Percentiles rank a stretch among this genome's conserved stretches.
These are phyloP conservation scores for Jaapia argillacea DNA, from an alignment of 768 basidiomycete genomes.

Conservation along the genomic window DNA sequence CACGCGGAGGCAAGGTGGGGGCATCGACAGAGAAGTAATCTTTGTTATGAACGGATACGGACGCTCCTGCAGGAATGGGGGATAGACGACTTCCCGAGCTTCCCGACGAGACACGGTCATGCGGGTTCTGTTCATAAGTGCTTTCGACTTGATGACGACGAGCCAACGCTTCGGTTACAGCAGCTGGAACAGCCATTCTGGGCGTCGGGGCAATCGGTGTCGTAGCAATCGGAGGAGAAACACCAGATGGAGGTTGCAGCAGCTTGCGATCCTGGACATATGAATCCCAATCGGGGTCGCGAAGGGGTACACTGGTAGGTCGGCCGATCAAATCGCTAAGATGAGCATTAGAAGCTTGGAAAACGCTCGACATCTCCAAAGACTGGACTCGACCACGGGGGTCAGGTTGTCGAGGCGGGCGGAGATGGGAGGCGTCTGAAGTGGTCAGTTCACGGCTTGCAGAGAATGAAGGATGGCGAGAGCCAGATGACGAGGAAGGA, in stretches of 20 bases:
- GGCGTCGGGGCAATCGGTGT: constrained; percentile 30
- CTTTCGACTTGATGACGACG: constrained; percentile 67
- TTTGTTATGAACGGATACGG: neutral
- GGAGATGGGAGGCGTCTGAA: constrained; percentile 44
- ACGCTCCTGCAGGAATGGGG: neutral
- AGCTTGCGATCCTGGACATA: constrained; percentile 83
- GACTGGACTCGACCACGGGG: constrained; percentile 64
- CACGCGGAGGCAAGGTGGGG: constrained; percentile 7
- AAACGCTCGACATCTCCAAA: constrained; percentile 51
- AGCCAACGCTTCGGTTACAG: constrained; percentile 66
- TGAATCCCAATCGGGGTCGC: constrained; percentile 75
- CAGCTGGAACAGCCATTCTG: constrained; percentile 51
- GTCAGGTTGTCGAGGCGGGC: constrained; percentile 59
- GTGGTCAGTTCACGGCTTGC: constrained; percentile 61
- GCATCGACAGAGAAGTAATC: constrained; percentile 9
- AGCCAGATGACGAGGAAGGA: constrained; percentile 51
- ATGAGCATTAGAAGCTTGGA: constrained; percentile 27
- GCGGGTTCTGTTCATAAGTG: constrained; percentile 33
- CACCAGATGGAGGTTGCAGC: constrained; percentile 72
- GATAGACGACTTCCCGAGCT: neutral
- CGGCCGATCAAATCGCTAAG: constrained; percentile 49
- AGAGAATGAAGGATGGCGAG: constrained; percentile 54
- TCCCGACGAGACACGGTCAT: neutral
- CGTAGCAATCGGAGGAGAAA: constrained; percentile 71
- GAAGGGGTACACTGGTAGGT: constrained; percentile 65